A percentile compares a stretch with the other conserved stretches of the same genome.
Evolutionary conservation across 768 basidiomycete species (phyloP).

Genomic region (Pisolithus marmoratus): DNA sequence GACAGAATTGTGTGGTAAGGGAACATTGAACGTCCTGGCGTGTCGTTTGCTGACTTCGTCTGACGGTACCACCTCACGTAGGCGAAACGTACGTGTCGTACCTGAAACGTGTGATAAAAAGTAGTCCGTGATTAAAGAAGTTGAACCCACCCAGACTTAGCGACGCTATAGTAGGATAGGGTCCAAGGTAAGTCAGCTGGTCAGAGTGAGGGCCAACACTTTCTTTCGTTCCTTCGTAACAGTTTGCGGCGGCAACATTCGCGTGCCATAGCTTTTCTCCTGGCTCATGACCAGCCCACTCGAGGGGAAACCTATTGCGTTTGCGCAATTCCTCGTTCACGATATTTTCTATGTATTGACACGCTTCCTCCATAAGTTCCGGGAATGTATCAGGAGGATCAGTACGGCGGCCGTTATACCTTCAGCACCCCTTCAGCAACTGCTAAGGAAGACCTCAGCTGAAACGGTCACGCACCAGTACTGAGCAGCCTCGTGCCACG

Average conservation of each 20-base stretch:
- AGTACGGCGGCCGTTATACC: conserved; percentile 75
- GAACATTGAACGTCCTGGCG: conserved; percentile 72
- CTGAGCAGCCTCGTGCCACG: conserved; percentile 68
- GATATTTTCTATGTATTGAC: conserved; percentile 57
- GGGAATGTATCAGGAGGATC: conserved; percentile 55
- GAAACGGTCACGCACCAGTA: conserved; percentile 48
- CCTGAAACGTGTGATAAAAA: conserved; percentile 33
- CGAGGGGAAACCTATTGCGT: conserved; percentile 54
- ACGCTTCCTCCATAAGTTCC: conserved; percentile 72
- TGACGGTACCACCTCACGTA: conserved; percentile 71
- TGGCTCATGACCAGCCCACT: conserved; percentile 48
- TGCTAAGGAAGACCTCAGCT: not conserved
- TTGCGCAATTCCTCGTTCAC: conserved; percentile 68
- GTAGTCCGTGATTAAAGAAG: not conserved
- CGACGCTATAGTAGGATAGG: conserved; percentile 82
- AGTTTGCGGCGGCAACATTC: conserved; percentile 82
- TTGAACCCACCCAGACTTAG: conserved; percentile 62
- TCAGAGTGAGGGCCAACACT: conserved; percentile 81
- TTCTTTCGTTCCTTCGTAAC: conserved; percentile 78
- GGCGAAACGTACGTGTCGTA: conserved; percentile 62
- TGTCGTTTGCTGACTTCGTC: conserved; percentile 51
- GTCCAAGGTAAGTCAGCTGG: conserved; percentile 74
- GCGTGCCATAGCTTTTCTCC: conserved; percentile 54
- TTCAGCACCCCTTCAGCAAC: conserved; percentile 24
- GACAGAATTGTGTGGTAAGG: conserved; percentile 75